phyloP scores from a whole-genome alignment of 179 eudicot genomes.

The Vitellaria paradoxa region DNA sequence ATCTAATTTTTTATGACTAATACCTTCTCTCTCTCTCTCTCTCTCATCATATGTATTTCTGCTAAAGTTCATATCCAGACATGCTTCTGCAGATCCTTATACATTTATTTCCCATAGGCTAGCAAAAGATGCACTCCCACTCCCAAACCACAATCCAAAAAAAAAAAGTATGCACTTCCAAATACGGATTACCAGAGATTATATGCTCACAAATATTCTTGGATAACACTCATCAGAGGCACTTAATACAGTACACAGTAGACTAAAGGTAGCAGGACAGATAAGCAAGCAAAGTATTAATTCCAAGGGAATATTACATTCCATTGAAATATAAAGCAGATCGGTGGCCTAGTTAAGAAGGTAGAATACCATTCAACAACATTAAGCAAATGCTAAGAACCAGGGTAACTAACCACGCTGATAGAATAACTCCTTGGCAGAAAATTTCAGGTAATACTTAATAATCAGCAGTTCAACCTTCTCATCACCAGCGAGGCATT shows the following conservation, averaged over 20 bases:
- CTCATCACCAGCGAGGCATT: background rate
- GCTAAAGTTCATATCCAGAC: too few species aligned
- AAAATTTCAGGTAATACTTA: background rate
- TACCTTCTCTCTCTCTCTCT: too few species aligned
- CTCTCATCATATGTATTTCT: too few species aligned
- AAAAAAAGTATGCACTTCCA: background rate
- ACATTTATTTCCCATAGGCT: too few species aligned
- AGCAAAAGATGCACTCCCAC: too few species aligned
- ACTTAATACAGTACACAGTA: background rate
- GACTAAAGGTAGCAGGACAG: background rate
- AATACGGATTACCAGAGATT: background rate
- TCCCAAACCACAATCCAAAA: too few species aligned
- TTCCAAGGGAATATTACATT: background rate
- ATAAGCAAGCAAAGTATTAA: background rate
- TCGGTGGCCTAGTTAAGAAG: constrained; percentile 1
- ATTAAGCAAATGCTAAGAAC: background rate
- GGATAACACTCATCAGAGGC: constrained; percentile 1
- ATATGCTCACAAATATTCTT: background rate
- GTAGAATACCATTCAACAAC: background rate
- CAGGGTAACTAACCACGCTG: background rate
- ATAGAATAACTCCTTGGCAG: background rate
- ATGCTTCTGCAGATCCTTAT: too few species aligned
- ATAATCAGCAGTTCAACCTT: background rate
- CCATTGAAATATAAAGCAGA: background rate
- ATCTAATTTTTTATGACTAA: too few species aligned